Evolutionary conservation across 2,329 filamentous ascomycete genomes (phyloP), one percentile per base, ranked within the genome.

Genomic region (Cordyceps sp.): DNA sequence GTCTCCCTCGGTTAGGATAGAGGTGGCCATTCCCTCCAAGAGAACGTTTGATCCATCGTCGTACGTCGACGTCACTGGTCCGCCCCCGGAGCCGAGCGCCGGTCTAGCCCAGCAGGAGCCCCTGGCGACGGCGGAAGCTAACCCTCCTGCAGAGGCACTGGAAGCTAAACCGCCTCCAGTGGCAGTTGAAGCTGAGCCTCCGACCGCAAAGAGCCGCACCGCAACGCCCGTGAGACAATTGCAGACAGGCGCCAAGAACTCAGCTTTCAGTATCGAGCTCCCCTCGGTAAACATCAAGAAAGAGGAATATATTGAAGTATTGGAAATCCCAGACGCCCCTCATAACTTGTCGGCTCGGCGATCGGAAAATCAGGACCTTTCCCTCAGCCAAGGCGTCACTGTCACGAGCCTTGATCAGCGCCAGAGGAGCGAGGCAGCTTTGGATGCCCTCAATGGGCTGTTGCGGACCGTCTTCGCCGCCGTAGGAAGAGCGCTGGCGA

Each of bases 391-490:
- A 34, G 70, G 68, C 31, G 52, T 70, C 3, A 58, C 78, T 15
- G 63, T 70, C 13, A 55, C 76, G 28, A 73, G 71, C 26, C 60
- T 84, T 3, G 84, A 92, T 45, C 82, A 93, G 51, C 77, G 78
- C 31, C 77, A 92, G 43, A 76, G 85, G 45, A 80, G 78, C 5
- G 77, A 93, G 43, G 66, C 72, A 10, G 78, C 82, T 27, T 64
- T 86, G 29, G 60, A 76, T 33, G 73, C 76, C 33, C 58, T 98
- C 10, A 69, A 78, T 34, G 67, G 69, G 24, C 66, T 85, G 30
- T 60, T 92, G 4, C 63, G 73, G 33, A 72, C 76, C 17, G 66
- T 93, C 13, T 84, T 86, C 42, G 69, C 81, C 39, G 78, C 79
- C 5, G 84, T 93, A 46, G 76, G 85, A 44, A 69, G 73, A 34